Percentiles rank a stretch among this genome's conserved stretches.
phyloP scores from a whole-genome alignment of 78 protist species.

The Emiliania huxleyi region DNA sequence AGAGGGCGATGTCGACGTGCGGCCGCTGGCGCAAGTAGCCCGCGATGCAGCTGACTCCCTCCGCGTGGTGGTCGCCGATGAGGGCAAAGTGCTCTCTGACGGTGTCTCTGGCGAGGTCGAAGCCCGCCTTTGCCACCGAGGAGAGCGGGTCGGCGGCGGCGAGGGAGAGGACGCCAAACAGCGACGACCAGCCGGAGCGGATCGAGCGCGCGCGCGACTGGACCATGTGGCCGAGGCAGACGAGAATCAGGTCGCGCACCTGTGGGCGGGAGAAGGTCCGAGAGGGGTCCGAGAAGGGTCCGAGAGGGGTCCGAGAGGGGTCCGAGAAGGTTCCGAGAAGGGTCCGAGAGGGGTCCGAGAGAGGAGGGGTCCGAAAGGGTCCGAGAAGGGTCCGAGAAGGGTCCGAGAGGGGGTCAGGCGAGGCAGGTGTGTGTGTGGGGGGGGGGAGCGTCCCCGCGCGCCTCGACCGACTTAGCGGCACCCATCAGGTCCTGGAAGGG shows the following conservation, averaged over 20 bases:
- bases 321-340: no score
- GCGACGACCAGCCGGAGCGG: constrained; percentile 92
- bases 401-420: no score
- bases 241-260: constrained; percentile 56
- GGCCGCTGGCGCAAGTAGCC: not conserved
- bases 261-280: not conserved
- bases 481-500: constrained; percentile 88
- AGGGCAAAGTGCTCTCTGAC: not conserved
- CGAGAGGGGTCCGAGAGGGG: no score
- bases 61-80: not conserved
- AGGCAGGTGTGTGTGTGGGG: no score
- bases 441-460: no score
- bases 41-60: not conserved
- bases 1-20: not conserved
- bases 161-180: constrained; percentile 71
- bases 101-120: not conserved
- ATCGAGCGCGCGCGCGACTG: constrained; percentile 7
- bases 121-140: not conserved
- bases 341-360: no score
- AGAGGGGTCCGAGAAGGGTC: no score
- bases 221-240: not conserved
- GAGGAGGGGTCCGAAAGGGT: no score
- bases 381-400: no score
- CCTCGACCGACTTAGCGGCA: not conserved
- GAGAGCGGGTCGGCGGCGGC: not conserved